Evolutionary conservation across 2,329 filamentous ascomycete genomes (phyloP).

Genomic region (Penicillium palitans): DNA sequence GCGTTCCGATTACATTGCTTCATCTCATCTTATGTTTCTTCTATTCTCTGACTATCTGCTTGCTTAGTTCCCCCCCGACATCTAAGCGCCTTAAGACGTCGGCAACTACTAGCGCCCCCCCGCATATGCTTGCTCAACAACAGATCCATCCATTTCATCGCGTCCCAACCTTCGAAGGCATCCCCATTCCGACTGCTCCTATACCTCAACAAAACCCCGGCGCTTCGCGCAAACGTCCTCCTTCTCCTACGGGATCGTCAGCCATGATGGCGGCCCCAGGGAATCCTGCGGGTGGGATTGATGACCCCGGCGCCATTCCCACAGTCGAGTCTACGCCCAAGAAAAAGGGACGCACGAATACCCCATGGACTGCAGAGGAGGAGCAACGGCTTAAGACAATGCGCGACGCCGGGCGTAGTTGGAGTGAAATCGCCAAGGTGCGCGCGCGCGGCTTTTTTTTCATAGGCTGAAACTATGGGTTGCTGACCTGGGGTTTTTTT

Average conservation of each 20-base stretch:
- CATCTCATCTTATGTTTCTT: conserved; percentile 2
- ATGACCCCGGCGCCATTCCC: conserved; percentile 29
- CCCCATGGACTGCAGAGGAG: conserved; percentile 94
- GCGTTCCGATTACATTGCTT: conserved; percentile 11
- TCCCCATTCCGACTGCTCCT: conserved; percentile 42
- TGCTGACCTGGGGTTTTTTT: conserved; percentile 3
- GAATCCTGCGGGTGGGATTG: conserved; percentile 31
- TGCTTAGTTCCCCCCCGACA: conserved; percentile 41
- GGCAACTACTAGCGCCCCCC: conserved; percentile 35
- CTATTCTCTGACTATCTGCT: conserved; percentile 11
- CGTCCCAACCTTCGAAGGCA: conserved; percentile 40
- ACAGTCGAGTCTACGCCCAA: conserved; percentile 37
- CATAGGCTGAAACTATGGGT: conserved; percentile 1
- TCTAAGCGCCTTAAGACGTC: conserved; percentile 46
- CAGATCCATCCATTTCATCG: conserved; percentile 39
- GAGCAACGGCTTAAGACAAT: conserved; percentile 90
- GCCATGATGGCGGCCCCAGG: conserved; percentile 40
- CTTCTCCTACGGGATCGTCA: conserved; percentile 41
- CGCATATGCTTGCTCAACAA: conserved; percentile 42
- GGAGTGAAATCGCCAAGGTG: conserved; percentile 98
- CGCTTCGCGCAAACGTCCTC: conserved; percentile 46
- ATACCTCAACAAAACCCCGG: conserved; percentile 32
- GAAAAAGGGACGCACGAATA: conserved; percentile 98
- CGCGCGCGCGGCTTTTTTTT: conserved; percentile 22
- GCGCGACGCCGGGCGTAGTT: conserved; percentile 88